phyloP scores from a whole-genome alignment of 306 rosid genomes.

The Pterocarpus macrocarpus region DNA sequence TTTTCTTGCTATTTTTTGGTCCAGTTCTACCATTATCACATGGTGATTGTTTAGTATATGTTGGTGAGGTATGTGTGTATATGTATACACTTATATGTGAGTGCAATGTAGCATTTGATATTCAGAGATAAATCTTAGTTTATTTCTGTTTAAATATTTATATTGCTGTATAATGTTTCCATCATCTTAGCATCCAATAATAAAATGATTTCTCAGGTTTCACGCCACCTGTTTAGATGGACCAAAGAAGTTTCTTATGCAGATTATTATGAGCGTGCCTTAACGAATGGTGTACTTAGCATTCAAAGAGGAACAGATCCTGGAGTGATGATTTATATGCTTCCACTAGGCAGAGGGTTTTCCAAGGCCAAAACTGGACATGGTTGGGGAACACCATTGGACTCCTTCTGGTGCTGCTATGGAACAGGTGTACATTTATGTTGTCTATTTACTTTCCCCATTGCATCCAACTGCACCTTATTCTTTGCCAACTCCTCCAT shows the following conservation, averaged over 20 bases:
- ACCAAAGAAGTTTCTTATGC: slow-evolving; percentile 84
- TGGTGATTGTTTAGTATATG: slow-evolving; percentile 24
- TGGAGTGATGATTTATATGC: slow-evolving; percentile 95
- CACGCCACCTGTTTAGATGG: slow-evolving; percentile 87
- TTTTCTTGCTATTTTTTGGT: too few species aligned
- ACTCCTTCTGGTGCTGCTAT: slow-evolving; percentile 90
- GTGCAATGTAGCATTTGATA: background rate
- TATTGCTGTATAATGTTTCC: slow-evolving; percentile 27
- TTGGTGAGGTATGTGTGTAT: slow-evolving; percentile 7
- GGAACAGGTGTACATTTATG: slow-evolving; percentile 73
- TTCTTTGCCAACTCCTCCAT: slow-evolving; percentile 14
- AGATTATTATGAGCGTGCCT: slow-evolving; percentile 90
- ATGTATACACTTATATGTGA: background rate
- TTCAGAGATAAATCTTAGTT: slow-evolving; percentile 1
- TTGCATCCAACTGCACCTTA: background rate
- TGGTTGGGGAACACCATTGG: slow-evolving; percentile 77
- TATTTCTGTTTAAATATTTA: slow-evolving; percentile 1
- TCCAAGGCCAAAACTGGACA: slow-evolving; percentile 71
- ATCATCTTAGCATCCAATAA: slow-evolving; percentile 14
- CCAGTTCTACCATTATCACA: background rate
- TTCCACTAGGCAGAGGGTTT: slow-evolving; percentile 74
- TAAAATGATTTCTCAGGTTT: slow-evolving; percentile 65
- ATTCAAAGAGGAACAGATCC: slow-evolving; percentile 96
- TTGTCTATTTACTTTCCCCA: background rate
- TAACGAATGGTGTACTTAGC: slow-evolving; percentile 86